A percentile compares a stretch with the other conserved stretches of the same genome.
phyloP scores from a whole-genome alignment of 345 rosid species.

The Limnanthes douglasii region DNA sequence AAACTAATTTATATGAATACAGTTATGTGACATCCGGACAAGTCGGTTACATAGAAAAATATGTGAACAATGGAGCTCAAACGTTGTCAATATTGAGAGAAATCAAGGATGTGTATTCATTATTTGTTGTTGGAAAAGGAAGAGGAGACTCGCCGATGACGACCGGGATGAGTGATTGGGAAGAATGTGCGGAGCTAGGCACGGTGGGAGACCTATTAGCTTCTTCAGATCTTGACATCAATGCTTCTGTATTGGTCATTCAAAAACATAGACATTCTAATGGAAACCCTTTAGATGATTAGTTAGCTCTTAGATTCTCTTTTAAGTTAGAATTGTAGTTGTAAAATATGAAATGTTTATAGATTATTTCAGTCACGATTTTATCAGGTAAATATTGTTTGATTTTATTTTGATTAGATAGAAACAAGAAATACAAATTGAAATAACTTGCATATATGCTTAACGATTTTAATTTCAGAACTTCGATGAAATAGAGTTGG shows the following conservation, averaged over 20 bases:
- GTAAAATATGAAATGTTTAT: too few relatives aligned
- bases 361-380: too few relatives aligned
- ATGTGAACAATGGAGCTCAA: constrained; percentile 24
- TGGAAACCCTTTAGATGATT: constrained; percentile 14
- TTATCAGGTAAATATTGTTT: too few relatives aligned
- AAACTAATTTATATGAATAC: background rate
- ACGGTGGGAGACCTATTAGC: constrained; percentile 53
- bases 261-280: constrained; percentile 40
- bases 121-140: constrained; percentile 59
- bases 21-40: constrained; percentile 49
- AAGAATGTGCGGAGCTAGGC: constrained; percentile 78
- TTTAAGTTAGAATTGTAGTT: too few relatives aligned
- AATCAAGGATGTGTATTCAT: constrained; percentile 32
- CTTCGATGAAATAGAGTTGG: too few relatives aligned
- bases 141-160: constrained; percentile 32
- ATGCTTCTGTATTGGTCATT: constrained; percentile 52
- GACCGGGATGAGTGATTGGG: constrained; percentile 71
- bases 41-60: constrained; percentile 40
- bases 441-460: too few relatives aligned
- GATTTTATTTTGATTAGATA: too few relatives aligned
- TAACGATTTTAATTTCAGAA: too few relatives aligned
- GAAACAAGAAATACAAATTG: too few relatives aligned
- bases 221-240: constrained; percentile 33
- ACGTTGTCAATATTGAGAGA: constrained; percentile 32
- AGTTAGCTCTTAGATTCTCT: constrained; percentile 6